Conservation (phyloP, 179 eudicot genomes). For the Sideroxylon spinosum region DNA sequence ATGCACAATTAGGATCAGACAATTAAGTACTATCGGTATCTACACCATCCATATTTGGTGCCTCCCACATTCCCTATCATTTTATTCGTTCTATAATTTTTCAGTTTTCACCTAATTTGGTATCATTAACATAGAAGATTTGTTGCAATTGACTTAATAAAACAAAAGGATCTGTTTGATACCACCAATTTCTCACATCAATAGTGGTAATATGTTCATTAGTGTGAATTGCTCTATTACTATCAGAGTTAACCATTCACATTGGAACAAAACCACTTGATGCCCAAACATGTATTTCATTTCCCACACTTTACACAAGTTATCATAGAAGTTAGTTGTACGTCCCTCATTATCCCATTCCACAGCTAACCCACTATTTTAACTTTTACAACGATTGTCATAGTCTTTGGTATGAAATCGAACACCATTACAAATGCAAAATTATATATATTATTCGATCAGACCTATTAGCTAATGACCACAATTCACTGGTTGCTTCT, state of each 20-base stretch:
- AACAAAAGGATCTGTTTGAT: not conserved
- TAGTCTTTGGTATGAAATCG: not conserved
- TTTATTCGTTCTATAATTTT: not conserved
- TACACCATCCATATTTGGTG: not conserved
- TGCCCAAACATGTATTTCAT: not conserved
- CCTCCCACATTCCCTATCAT: not conserved
- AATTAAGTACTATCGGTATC: not conserved
- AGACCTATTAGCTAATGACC: not conserved
- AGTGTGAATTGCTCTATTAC: not conserved
- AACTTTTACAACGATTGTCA: not conserved
- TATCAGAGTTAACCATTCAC: not conserved
- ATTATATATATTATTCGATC: not conserved
- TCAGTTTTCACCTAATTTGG: not conserved
- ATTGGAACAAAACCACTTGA: not conserved
- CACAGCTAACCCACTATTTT: not conserved
- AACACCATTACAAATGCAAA: conserved; percentile 4
- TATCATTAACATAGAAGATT: conserved; percentile 5
- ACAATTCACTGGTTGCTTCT: not conserved
- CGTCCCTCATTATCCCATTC: not conserved
- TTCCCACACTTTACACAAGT: not conserved
- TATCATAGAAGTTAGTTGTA: not conserved
- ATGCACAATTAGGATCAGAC: not conserved
- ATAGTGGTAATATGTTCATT: not conserved
- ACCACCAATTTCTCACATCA: not conserved
- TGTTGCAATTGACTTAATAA: not conserved